Conservation (phyloP, 2,329 filamentous ascomycete genomes). For the Orbilia blumenaviensis region DNA sequence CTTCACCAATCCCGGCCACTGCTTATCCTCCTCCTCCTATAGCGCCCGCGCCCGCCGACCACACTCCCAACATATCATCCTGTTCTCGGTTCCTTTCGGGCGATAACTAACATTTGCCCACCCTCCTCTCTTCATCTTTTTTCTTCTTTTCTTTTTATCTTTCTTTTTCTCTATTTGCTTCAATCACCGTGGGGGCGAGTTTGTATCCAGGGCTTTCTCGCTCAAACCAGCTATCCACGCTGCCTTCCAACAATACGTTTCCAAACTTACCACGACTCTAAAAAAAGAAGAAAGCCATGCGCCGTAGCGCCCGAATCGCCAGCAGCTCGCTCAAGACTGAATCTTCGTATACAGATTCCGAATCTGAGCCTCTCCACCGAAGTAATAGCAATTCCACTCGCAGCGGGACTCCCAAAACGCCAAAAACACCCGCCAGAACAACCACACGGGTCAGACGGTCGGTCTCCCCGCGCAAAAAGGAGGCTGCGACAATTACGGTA, state of each 20-base stretch:
- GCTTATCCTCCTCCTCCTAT: not conserved
- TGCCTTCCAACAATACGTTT: not conserved
- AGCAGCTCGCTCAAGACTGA: constrained; percentile 37
- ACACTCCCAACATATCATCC: not conserved
- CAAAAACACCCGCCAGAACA: constrained; percentile 29
- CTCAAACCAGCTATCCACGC: not conserved
- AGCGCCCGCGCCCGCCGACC: not conserved
- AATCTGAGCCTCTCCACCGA: constrained; percentile 21
- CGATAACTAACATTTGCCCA: not conserved
- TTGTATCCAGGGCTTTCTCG: not conserved
- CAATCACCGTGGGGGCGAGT: not conserved
- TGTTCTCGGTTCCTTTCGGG: not conserved
- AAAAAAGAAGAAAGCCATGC: constrained; percentile 30
- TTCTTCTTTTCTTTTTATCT: not conserved
- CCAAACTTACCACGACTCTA: not conserved
- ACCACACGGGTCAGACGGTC: constrained; percentile 17
- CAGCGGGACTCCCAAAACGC: constrained; percentile 11
- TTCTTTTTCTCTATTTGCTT: not conserved
- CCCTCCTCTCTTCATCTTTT: not conserved
- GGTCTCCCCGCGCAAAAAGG: constrained; percentile 41
- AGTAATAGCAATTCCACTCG: not conserved
- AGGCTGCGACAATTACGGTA: not conserved
- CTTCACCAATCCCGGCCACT: constrained; percentile 1
- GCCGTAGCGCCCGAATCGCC: constrained; percentile 50
- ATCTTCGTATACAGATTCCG: constrained; percentile 41